Evolutionary conservation across 805 yeast genomes (phyloP), one percentile per base, ranked within the genome.

Genomic region (Priceomyces medius): DNA sequence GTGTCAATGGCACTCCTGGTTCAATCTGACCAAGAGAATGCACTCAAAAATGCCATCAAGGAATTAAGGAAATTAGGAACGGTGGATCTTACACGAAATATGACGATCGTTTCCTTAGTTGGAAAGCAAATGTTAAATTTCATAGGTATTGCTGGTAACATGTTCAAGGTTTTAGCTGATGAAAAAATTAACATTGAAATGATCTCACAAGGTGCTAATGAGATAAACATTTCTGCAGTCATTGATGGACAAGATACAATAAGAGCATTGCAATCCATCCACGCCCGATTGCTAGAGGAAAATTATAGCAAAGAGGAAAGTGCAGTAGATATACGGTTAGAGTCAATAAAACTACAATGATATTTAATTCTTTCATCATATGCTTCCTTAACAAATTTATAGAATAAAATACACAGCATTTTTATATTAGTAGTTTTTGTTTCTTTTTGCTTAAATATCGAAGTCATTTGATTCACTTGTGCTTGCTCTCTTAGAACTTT

Each of bases 131-230:
- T 93, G 98, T 89, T 89, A 59, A 96, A 90, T 60, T 79, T 85
- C 61, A 87, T 93, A 46, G 99, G 99, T 58, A 90, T 88, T 59
- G 99, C 99, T 0, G 97, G 97, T 35, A 83, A 88, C 51, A 91
- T 91, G 96, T 93, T 93, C 71, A 82, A 89, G 53, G 88, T 95
- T 2, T 72, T 93, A 51, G 97, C 98, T 6, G 90, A 87, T 57
- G 95, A 91, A 55, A 78, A 79, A 35, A 85, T 93, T 59, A 93
- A 93, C 66, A 88, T 93, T 53, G 99, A 93, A 66, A 93, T 93
- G 99, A 93, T 93, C 66, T 80, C 89, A 43, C 99, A 93, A 74
- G 99, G 99, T 55, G 97, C 98, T 14, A 91, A 91, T 58, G 99
- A 93, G 67, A 93, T 93, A 58, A 93, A 93, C 63, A 93, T 93